phyloP scores from a whole-genome alignment of 2,329 filamentous ascomycete species.

The Tothia fuscella region DNA sequence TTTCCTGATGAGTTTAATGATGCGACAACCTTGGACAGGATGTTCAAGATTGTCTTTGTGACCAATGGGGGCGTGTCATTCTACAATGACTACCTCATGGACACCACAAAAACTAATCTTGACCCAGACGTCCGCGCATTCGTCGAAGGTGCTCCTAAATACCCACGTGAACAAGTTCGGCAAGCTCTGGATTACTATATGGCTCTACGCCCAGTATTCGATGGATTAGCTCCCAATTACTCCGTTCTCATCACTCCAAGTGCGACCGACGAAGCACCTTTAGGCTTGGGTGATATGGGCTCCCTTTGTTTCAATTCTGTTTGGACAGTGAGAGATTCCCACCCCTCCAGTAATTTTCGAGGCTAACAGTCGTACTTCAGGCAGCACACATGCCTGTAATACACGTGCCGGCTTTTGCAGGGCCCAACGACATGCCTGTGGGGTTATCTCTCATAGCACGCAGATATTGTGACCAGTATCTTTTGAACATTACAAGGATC shows the following conservation, averaged over 20 bases:
- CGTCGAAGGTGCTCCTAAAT: constrained; percentile 36
- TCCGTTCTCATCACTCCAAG: constrained; percentile 47
- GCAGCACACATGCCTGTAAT: no score
- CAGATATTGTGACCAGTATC: constrained; percentile 30
- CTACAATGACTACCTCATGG: constrained; percentile 39
- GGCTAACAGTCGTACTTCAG: no score
- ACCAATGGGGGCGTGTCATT: constrained; percentile 44
- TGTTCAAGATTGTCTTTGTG: constrained; percentile 39
- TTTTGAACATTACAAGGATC: no score
- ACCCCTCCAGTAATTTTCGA: no score
- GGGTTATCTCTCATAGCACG: constrained; percentile 42
- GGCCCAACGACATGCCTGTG: constrained; percentile 45
- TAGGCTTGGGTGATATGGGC: constrained; percentile 43
- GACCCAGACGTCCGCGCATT: constrained; percentile 33
- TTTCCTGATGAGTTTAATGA: constrained; percentile 41
- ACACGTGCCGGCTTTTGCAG: constrained; percentile 51
- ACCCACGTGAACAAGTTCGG: constrained; percentile 37
- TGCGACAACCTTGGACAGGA: constrained; percentile 35
- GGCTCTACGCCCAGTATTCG: constrained; percentile 41
- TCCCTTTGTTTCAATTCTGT: constrained; percentile 39
- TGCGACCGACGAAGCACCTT: constrained; percentile 46
- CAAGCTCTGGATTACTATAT: constrained; percentile 45
- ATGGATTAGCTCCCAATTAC: constrained; percentile 40
- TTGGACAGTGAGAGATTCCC: constrained; percentile 49
- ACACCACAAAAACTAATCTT: constrained; percentile 39